These are phyloP conservation scores for Heimioporus sp. DNA, from an alignment of 768 basidiomycete species.

Conservation along the genomic window DNA sequence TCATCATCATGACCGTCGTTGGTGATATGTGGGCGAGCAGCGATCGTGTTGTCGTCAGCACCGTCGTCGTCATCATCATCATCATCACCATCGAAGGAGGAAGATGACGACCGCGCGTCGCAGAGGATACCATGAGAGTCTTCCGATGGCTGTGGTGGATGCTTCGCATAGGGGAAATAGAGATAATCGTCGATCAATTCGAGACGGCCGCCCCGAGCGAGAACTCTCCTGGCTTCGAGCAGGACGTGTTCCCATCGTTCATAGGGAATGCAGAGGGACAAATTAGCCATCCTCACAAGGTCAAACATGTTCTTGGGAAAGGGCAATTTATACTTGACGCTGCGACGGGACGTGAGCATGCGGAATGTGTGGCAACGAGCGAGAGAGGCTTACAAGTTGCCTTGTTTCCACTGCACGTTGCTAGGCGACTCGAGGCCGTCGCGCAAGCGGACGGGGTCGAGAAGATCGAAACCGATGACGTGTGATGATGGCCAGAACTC, in stretches of 20 bases:
- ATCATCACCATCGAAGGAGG: slow-evolving; percentile 23
- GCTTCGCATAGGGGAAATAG: slow-evolving; percentile 54
- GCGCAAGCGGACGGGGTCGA: slow-evolving; percentile 33
- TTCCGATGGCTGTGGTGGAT: slow-evolving; percentile 15
- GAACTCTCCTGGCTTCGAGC: slow-evolving; percentile 58
- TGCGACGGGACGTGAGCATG: slow-evolving; percentile 26
- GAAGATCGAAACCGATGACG: slow-evolving; percentile 66
- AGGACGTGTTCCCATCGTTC: slow-evolving; percentile 60
- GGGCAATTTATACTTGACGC: slow-evolving; percentile 56
- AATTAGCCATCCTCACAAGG: slow-evolving; percentile 69
- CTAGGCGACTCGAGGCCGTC: slow-evolving; percentile 38
- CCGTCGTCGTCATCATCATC: slow-evolving; percentile 21
- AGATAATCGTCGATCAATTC: slow-evolving; percentile 77
- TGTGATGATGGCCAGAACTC: slow-evolving; percentile 56
- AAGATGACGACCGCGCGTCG: slow-evolving; percentile 3
- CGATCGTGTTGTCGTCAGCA: slow-evolving; percentile 14
- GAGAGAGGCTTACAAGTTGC: slow-evolving; percentile 58
- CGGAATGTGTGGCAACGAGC: background rate
- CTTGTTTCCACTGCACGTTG: slow-evolving; percentile 50
- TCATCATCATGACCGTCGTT: slow-evolving; percentile 25
- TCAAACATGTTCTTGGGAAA: slow-evolving; percentile 66
- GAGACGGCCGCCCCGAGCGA: slow-evolving; percentile 58
- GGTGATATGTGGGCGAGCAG: background rate
- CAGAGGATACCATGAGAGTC: background rate
- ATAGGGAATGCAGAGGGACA: slow-evolving; percentile 59